These are phyloP conservation scores for Kluyveromyces dobzhanskii DNA, from an alignment of 805 yeast genomes.

Conservation along the genomic window DNA sequence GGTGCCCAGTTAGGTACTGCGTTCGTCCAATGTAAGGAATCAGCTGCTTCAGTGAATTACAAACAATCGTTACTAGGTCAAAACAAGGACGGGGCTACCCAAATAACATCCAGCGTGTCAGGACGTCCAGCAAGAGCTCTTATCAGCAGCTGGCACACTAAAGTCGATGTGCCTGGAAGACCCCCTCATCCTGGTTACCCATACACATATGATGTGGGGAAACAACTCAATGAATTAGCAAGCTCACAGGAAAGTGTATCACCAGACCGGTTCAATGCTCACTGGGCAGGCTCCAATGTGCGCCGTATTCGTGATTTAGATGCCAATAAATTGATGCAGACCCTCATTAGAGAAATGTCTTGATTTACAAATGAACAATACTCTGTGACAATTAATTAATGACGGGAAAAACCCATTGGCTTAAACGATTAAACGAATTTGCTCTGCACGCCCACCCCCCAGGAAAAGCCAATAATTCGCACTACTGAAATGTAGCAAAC, in stretches of 20 bases:
- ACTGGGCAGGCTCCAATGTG: slow-evolving; percentile 1
- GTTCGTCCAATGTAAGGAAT: slow-evolving; percentile 35
- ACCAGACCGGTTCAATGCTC: neutral
- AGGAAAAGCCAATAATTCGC: too few species aligned
- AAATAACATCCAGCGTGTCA: slow-evolving; percentile 31
- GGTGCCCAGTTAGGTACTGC: slow-evolving; percentile 52
- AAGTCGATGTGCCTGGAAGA: neutral
- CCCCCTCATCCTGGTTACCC: neutral
- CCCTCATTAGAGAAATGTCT: neutral
- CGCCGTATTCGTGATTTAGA: neutral
- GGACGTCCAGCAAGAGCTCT: slow-evolving; percentile 35
- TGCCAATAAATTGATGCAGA: neutral
- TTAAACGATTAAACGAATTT: too few species aligned
- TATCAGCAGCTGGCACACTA: slow-evolving; percentile 8
- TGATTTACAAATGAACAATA: too few species aligned
- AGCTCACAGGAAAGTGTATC: neutral
- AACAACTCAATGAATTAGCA: neutral
- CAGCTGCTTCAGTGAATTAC: slow-evolving; percentile 6
- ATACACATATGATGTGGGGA: slow-evolving; percentile 1
- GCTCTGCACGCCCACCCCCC: too few species aligned
- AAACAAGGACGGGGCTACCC: slow-evolving; percentile 10
- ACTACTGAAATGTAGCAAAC: too few species aligned
- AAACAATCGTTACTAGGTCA: slow-evolving; percentile 6
- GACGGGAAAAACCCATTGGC: too few species aligned
- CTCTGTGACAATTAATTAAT: too few species aligned